phyloP scores from a whole-genome alignment of 106 monocot genomes.

The Dioscorea alata region DNA sequence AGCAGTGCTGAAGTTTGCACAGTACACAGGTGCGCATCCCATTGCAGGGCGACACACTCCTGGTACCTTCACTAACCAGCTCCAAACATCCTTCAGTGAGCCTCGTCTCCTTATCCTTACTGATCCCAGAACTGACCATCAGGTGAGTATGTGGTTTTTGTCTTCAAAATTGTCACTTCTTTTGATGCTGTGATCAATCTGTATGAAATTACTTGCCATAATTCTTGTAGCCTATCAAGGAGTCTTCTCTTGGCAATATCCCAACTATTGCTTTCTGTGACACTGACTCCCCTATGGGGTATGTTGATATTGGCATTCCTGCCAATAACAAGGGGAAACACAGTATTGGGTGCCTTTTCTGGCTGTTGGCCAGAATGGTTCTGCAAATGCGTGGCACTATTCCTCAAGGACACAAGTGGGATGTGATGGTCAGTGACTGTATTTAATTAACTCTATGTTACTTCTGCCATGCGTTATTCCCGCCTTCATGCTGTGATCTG shows the following conservation, averaged over 20 bases:
- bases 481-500: too few relatives aligned
- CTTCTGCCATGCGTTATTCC: too few relatives aligned
- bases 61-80: conserved; percentile 38
- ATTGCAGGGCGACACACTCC: conserved; percentile 53
- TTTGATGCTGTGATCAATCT: background rate
- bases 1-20: conserved; percentile 65
- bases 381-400: conserved; percentile 61
- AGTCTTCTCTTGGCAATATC: conserved; percentile 62
- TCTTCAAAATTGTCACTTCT: background rate
- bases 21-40: conserved; percentile 58
- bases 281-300: conserved; percentile 72
- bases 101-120: conserved; percentile 40
- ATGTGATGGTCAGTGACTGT: conserved; percentile 43
- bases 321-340: conserved; percentile 72
- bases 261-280: conserved; percentile 74
- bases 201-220: background rate
- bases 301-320: conserved; percentile 70
- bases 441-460: background rate
- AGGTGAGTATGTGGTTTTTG: conserved; percentile 16
- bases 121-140: conserved; percentile 59
- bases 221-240: conserved; percentile 59
- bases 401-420: conserved; percentile 60
- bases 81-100: conserved; percentile 37
- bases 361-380: conserved; percentile 64
- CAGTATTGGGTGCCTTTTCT: conserved; percentile 54